phyloP scores from a whole-genome alignment of 164 flowering plant genomes.

The Stephania cephalantha region DNA sequence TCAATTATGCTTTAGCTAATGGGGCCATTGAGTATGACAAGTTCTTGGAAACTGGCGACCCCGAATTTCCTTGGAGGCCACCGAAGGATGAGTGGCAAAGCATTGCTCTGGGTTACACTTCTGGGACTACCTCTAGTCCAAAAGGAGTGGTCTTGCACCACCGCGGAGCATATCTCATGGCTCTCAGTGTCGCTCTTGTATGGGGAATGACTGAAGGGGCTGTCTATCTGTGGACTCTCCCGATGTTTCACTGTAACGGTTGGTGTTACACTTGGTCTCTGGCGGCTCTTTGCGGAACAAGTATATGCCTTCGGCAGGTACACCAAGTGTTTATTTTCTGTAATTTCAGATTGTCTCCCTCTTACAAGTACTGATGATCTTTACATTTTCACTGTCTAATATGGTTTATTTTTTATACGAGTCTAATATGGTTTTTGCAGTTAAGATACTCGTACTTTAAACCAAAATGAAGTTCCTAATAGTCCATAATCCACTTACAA shows the following conservation, averaged over 20 bases:
- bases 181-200: conserved; percentile 47
- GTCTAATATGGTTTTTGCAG: too few relatives aligned
- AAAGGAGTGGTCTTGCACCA: conserved; percentile 92
- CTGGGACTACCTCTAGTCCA: conserved; percentile 96
- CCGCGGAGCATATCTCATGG: conserved; percentile 86
- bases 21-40: conserved; percentile 85
- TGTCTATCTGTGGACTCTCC: conserved; percentile 86
- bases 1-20: conserved; percentile 45
- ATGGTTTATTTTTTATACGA: too few relatives aligned
- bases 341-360: too few relatives aligned
- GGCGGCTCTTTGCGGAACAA: conserved; percentile 90
- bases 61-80: conserved; percentile 72
- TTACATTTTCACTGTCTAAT: background rate
- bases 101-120: conserved; percentile 89
- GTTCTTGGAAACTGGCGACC: conserved; percentile 74
- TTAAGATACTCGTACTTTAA: too few relatives aligned
- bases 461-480: too few relatives aligned
- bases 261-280: conserved; percentile 94
- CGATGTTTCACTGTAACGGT: conserved; percentile 98
- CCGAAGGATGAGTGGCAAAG: conserved; percentile 98
- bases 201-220: conserved; percentile 93
- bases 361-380: too few relatives aligned
- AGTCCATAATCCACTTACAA: too few relatives aligned
- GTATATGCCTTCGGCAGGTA: conserved; percentile 93
- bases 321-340: background rate